These are phyloP conservation scores for Beauveria sp. DNA, from an alignment of 2,329 filamentous ascomycete species.

Conservation along the genomic window DNA sequence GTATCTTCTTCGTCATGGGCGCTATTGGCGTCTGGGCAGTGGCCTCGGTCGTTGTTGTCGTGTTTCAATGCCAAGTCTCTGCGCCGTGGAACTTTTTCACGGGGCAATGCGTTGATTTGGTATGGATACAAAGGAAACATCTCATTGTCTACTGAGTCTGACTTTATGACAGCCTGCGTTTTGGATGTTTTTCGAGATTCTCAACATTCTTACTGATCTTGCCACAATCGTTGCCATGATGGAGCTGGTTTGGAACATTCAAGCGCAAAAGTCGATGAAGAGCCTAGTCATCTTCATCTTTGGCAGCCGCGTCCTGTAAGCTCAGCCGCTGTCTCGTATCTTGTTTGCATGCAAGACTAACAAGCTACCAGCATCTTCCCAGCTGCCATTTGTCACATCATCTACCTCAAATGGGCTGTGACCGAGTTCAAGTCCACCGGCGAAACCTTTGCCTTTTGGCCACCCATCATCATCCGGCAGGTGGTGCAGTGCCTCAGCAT, in stretches of 20 bases:
- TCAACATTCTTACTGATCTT: slow-evolving; percentile 2
- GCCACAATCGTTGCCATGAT: background rate
- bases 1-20: slow-evolving; percentile 1
- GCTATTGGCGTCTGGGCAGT: background rate
- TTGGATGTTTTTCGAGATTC: slow-evolving; percentile 2
- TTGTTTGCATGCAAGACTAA: background rate
- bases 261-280: slow-evolving; percentile 1
- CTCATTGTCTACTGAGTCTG: background rate
- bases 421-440: background rate
- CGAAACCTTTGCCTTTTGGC: slow-evolving; percentile 1
- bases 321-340: too few relatives aligned
- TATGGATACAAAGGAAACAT: background rate
- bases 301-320: slow-evolving; percentile 3
- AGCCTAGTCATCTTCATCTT: slow-evolving; percentile 1
- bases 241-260: slow-evolving; percentile 2
- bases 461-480: background rate
- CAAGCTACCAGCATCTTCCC: background rate
- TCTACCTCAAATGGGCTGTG: background rate
- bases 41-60: background rate
- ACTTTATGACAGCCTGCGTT: background rate
- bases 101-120: background rate
- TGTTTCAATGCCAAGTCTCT: slow-evolving; percentile 3
- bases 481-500: slow-evolving; percentile 6
- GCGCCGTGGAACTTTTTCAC: background rate
- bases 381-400: slow-evolving; percentile 1